Evolutionary conservation across 2,329 filamentous ascomycete genomes (phyloP), one percentile per base, ranked within the genome.

Genomic region (Plectosphaerella cucumerina): DNA sequence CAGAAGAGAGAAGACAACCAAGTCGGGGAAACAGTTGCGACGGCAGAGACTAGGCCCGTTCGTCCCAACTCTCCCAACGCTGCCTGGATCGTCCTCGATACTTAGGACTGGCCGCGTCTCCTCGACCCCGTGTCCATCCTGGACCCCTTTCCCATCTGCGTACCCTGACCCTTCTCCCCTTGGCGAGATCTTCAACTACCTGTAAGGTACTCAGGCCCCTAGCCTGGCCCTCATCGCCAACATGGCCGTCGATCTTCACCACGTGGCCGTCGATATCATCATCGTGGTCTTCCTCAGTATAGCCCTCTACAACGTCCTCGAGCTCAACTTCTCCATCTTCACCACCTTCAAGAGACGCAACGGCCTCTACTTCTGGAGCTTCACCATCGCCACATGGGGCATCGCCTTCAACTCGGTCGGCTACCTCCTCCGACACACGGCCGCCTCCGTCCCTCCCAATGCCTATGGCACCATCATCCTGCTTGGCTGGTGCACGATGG

Each of bases 401-500:
- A 66, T 72, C 15, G 57, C 61, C 1, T n/a, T 66, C 1, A 65
- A 80, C 53, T 61, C 68, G 9, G 56, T 72, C 0, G 77, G 76
- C 2, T 78, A 78, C 56, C 53, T 76, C 35, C 61, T 76, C 49
- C 77, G 76, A 55, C 70, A 69, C 67, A 53, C 74, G 37, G 65
- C 68, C 34, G 65, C 73, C 23, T 70, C 71, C 47, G 61, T 60
- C 1, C 47, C 53, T 0, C 50, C 57, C 4, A 60, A 59, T 43
- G 58, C 62, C 3, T 67, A 65, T 37, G 43, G 67, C 3, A 64
- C 65, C 2, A 62, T 69, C 8, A 70, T 70, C 6, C 51, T 76
- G 4, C 65, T 76, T 46, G 78, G 78, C 20, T 67, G 65, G 65
- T 50, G 62, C 8, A 54, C 56, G 3, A 84, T 85, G 80, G 75